A percentile compares a stretch with the other conserved stretches of the same genome.
phyloP scores from a whole-genome alignment of 2,329 filamentous ascomycete genomes.

The Microdochium nivale region DNA sequence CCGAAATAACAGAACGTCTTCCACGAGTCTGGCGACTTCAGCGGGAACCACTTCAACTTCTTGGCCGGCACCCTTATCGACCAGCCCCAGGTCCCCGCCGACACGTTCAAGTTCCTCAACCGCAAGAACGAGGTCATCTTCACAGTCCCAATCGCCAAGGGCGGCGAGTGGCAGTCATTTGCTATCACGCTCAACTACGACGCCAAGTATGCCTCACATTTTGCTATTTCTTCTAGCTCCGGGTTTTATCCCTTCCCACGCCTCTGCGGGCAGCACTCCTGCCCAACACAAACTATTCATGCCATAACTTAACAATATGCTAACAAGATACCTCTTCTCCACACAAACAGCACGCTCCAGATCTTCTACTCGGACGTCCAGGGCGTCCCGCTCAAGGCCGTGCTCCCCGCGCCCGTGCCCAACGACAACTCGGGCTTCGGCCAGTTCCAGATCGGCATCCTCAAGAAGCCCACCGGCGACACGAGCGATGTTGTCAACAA shows the following conservation, averaged over 20 bases:
- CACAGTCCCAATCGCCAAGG: constrained; percentile 30
- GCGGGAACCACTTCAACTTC: constrained; percentile 25
- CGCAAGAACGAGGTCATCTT: constrained; percentile 28
- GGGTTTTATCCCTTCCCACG: too few species aligned
- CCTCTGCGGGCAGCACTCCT: too few species aligned
- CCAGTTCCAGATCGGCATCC: constrained; percentile 46
- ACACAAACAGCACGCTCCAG: constrained; percentile 36
- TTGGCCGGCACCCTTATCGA: constrained; percentile 23
- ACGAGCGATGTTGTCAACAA: constrained; percentile 39
- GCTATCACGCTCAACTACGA: constrained; percentile 45
- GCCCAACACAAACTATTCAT: too few species aligned
- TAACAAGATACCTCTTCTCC: too few species aligned
- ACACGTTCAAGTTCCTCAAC: constrained; percentile 33
- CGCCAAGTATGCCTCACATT: constrained; percentile 45
- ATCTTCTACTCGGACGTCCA: constrained; percentile 44
- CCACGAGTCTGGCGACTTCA: constrained; percentile 18
- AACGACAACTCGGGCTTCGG: constrained; percentile 47
- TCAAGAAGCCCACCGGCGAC: constrained; percentile 45
- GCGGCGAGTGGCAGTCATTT: constrained; percentile 50
- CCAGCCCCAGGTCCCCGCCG: constrained; percentile 21
- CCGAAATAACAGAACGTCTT: constrained; percentile 20
- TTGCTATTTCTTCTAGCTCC: too few species aligned
- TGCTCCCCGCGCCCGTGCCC: constrained; percentile 32
- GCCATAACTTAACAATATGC: too few species aligned
- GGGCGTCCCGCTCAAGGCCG: constrained; percentile 29